phyloP scores from a whole-genome alignment of 306 rosid genomes.

The Myrica gale region DNA sequence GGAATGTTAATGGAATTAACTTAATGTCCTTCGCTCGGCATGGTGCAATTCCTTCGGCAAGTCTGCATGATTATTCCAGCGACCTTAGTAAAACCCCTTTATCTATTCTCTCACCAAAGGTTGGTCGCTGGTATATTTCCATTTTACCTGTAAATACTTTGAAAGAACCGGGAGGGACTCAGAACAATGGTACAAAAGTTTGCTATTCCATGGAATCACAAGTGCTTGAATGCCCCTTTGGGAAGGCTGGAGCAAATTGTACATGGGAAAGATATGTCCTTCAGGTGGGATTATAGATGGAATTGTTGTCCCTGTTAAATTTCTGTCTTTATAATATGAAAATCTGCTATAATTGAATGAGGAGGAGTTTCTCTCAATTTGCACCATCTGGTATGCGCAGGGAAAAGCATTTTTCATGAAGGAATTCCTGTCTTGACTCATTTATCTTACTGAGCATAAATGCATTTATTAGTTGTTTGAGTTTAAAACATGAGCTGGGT shows the following conservation, averaged over 20 bases:
- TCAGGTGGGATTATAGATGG: slow-evolving; percentile 58
- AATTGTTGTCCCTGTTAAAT: slow-evolving; percentile 10
- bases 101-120: slow-evolving; percentile 61
- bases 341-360: neutral
- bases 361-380: neutral
- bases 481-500: slow-evolving; percentile 14
- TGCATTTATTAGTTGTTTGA: slow-evolving; percentile 1
- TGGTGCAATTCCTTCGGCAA: slow-evolving; percentile 75
- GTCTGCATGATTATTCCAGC: slow-evolving; percentile 65
- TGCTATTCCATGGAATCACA: slow-evolving; percentile 73
- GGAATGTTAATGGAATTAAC: slow-evolving; percentile 38
- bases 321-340: slow-evolving; percentile 10
- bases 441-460: slow-evolving; percentile 10
- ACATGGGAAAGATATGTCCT: slow-evolving; percentile 59
- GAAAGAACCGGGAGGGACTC: slow-evolving; percentile 44
- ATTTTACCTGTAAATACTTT: slow-evolving; percentile 51
- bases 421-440: slow-evolving; percentile 8
- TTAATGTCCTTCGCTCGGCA: slow-evolving; percentile 74
- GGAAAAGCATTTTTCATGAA: neutral
- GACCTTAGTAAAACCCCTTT: slow-evolving; percentile 54
- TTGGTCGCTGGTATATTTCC: slow-evolving; percentile 74
- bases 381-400: neutral
- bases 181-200: slow-evolving; percentile 36
- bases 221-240: slow-evolving; percentile 68
- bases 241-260: slow-evolving; percentile 86